Percentiles rank a stretch among this genome's conserved stretches.
Evolutionary conservation across 2,329 filamentous ascomycete genomes (phyloP).

Genomic region (Pyrenophora graminea): DNA sequence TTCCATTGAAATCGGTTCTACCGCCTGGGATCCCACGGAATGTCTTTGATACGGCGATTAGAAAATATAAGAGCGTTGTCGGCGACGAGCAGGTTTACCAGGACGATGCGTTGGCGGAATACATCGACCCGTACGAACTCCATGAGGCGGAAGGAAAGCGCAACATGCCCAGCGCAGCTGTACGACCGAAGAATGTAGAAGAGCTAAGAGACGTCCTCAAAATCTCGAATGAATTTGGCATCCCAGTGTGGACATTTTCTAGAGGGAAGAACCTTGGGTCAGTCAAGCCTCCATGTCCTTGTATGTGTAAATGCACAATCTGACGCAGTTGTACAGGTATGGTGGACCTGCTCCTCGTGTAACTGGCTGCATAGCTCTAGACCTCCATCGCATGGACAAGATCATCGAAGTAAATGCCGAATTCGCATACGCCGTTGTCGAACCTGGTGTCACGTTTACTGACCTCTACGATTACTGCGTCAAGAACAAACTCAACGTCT

Average conservation of each 20-base stretch:
- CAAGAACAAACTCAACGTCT: slow-evolving; percentile 37
- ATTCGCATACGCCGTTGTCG: slow-evolving; percentile 53
- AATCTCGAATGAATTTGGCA: slow-evolving; percentile 31
- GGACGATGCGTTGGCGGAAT: slow-evolving; percentile 48
- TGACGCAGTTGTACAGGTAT: slow-evolving; percentile 19
- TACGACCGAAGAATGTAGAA: slow-evolving; percentile 41
- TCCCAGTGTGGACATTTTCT: slow-evolving; percentile 41
- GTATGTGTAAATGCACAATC: background rate
- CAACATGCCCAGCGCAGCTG: slow-evolving; percentile 42
- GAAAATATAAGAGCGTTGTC: slow-evolving; percentile 41
- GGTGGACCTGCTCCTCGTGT: slow-evolving; percentile 42
- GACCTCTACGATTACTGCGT: slow-evolving; percentile 41
- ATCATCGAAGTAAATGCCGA: slow-evolving; percentile 53
- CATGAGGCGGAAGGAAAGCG: slow-evolving; percentile 47
- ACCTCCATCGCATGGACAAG: slow-evolving; percentile 49
- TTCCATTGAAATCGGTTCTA: slow-evolving; percentile 45
- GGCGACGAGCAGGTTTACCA: slow-evolving; percentile 49
- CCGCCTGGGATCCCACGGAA: slow-evolving; percentile 48
- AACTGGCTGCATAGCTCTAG: slow-evolving; percentile 42
- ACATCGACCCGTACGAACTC: slow-evolving; percentile 55
- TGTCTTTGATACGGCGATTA: slow-evolving; percentile 47
- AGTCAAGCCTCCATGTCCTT: background rate
- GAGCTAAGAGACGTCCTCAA: slow-evolving; percentile 30
- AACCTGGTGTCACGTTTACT: slow-evolving; percentile 39
- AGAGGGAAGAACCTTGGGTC: slow-evolving; percentile 45